These are phyloP conservation scores for Epichloe aotearoae DNA, from an alignment of 2,329 filamentous ascomycete genomes.

Conservation along the genomic window DNA sequence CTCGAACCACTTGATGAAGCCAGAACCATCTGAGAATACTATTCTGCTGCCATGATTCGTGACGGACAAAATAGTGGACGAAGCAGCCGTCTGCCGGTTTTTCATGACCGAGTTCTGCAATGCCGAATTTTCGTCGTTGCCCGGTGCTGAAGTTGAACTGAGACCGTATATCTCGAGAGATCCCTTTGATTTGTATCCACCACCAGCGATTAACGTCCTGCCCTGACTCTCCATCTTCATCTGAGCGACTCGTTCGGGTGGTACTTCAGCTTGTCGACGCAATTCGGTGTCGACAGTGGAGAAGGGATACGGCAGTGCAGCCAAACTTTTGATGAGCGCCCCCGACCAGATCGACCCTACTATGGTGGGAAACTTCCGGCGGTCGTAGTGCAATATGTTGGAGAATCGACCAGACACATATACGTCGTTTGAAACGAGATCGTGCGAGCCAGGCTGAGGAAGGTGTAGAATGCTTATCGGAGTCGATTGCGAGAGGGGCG, in stretches of 20 bases:
- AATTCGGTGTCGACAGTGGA: conserved; percentile 48
- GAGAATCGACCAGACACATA: conserved; percentile 84
- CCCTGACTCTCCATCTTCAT: conserved; percentile 40
- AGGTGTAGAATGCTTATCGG: conserved; percentile 75
- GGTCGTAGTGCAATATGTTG: conserved; percentile 78
- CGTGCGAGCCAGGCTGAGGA: conserved; percentile 37
- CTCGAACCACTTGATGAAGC: conserved; percentile 82
- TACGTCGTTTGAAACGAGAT: conserved; percentile 59
- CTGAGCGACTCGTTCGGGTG: conserved; percentile 37
- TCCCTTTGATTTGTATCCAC: conserved; percentile 85
- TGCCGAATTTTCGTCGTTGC: conserved; percentile 10
- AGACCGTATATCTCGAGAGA: conserved; percentile 78
- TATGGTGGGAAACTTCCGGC: conserved; percentile 69
- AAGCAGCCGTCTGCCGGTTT: conserved; percentile 73
- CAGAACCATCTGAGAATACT: conserved; percentile 72
- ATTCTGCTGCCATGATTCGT: conserved; percentile 70
- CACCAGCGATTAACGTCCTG: conserved; percentile 65
- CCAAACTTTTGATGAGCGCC: conserved; percentile 60
- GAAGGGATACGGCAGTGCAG: conserved; percentile 55
- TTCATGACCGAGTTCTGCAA: conserved; percentile 42
- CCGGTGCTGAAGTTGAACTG: conserved; percentile 16
- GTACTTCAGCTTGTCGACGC: conserved; percentile 40
- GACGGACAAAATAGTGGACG: conserved; percentile 70
- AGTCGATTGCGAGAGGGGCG: conserved; percentile 64
- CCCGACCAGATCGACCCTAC: conserved; percentile 73